Evolutionary conservation across 352 stramenopile species (phyloP), one percentile per base, ranked within the genome.

Genomic region (Peronospora belbahrii): DNA sequence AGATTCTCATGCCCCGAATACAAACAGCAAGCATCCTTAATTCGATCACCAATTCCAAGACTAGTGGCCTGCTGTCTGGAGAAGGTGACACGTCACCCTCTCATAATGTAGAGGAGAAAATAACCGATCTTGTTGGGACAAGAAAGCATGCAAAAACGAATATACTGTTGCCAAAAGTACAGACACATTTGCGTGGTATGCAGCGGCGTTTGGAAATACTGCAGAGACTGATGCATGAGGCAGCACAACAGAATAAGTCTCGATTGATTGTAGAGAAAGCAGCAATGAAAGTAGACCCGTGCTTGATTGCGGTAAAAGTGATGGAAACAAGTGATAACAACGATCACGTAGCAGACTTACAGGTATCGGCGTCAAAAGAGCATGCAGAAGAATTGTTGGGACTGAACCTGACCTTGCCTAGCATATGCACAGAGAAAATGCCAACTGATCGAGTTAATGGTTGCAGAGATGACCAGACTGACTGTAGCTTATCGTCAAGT

Each of bases 161-260:
- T n/a, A 28, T 11, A 6, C 15, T 41, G 15, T 17, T 33, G 23
- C 25, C 41, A 2, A 38, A 20, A 23, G 48, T 68, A 41, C 49
- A 62, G 28, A 43, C 22, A 33, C 55, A 59, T 11, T 24, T 68
- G 37, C 50, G 35, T 47, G 33, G 24, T 13, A 62, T 68, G 55
- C 49, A 59, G 27, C 39, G 39, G 17, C 48, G 50, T 3, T 14
- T 65, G 8, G 11, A 50, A 20, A 48, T 28, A 43, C 40, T 65
- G 17, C 59, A 67, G 28, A 27, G 18, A n/a, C 9, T 64, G 35
- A 31, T 65, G 23, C 34, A 48, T 24, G 24, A 61, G 19, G 55
- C 46, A 5, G 22, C 13, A 20, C 32, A 48, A 24, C 31, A 53
- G 5, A 17, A 8, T 19, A 46, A 27, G 2, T 4, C 41, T 35